Conservation (phyloP, 768 basidiomycete species). For the Lenzites betulinus region DNA sequence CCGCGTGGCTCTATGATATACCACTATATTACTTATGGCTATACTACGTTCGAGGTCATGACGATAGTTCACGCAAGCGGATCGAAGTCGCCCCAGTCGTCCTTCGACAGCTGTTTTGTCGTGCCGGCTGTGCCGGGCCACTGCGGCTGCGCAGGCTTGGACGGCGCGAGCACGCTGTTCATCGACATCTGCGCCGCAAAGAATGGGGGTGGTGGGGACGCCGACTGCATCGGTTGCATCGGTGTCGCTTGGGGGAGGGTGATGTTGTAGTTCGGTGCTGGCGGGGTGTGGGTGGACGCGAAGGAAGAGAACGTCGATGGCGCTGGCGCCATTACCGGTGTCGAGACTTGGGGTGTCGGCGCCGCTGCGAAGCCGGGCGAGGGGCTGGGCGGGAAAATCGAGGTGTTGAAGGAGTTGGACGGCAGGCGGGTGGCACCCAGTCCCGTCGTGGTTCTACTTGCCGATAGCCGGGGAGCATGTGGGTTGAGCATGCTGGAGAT, state of each 20-base stretch:
- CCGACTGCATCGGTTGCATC: constrained; percentile 17
- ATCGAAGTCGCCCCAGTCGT: constrained; percentile 84
- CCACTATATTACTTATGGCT: constrained; percentile 1
- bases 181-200: constrained; percentile 35
- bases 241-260: constrained; percentile 35
- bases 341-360: neutral
- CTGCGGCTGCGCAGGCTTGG: constrained; percentile 56
- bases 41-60: neutral
- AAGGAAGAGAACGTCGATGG: constrained; percentile 16
- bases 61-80: constrained; percentile 52
- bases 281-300: constrained; percentile 23
- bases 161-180: constrained; percentile 61
- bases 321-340: neutral
- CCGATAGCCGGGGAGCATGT: constrained; percentile 13
- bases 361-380: constrained; percentile 8
- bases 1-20: constrained; percentile 15
- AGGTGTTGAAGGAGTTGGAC: constrained; percentile 37
- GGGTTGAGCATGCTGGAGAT: constrained; percentile 23
- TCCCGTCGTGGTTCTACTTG: constrained; percentile 25
- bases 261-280: constrained; percentile 63
- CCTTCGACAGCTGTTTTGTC: constrained; percentile 55
- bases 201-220: constrained; percentile 29
- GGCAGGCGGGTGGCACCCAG: constrained; percentile 42
- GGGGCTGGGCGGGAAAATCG: constrained; percentile 26
- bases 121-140: constrained; percentile 36